Evolutionary conservation across 257 asterid species (phyloP), one percentile per base, ranked within the genome.

Genomic region (Solanum etuberosum): DNA sequence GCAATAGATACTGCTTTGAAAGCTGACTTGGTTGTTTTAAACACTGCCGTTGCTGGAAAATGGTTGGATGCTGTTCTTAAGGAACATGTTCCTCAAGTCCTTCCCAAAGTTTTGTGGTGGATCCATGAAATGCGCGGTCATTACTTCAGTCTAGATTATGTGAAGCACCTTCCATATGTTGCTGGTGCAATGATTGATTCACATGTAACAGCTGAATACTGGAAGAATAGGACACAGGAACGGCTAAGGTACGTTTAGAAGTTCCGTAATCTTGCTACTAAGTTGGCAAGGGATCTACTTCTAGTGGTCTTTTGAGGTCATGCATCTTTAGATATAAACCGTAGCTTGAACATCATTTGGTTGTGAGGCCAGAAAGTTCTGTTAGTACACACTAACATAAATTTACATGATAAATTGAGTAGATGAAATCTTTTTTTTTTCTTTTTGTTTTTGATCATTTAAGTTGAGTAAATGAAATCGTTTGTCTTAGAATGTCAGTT

Each of bases 61-160:
- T 97, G 99, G 98, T 89, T 97, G 89, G 99, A 95, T 91, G 90
- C 94, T 87, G 98, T 95, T 93, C 94, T 95, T 71, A 94, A 94
- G 87, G 98, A 93, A 86, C 90, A 91, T 87, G 94, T 94, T 88
- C 90, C 92, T 67, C 94, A 89, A 84, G 97, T 97, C 34, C 97
- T 95, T 90, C 98, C 98, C 87, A 97, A 97, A 96, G 94, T 97
- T 89, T 95, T 97, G 92, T 97, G 99, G 99, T 97, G 99, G 98
- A 97, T 97, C 89, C 99, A 97, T 93, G 99, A 97, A 93, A 97
- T 97, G 99, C 93, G 99, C 83, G 99, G 98, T 91, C 98, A 97
- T 93, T 97, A 97, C 93, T 97, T 96, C 92, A 97, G 92, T 88
- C 93, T 94, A 96, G 98, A 95, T 91, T 95, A 93, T 91, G 98